Base-by-base conservation (phyloP, 2,329 filamentous ascomycete genomes). In the Ophiostoma ips region DNA sequence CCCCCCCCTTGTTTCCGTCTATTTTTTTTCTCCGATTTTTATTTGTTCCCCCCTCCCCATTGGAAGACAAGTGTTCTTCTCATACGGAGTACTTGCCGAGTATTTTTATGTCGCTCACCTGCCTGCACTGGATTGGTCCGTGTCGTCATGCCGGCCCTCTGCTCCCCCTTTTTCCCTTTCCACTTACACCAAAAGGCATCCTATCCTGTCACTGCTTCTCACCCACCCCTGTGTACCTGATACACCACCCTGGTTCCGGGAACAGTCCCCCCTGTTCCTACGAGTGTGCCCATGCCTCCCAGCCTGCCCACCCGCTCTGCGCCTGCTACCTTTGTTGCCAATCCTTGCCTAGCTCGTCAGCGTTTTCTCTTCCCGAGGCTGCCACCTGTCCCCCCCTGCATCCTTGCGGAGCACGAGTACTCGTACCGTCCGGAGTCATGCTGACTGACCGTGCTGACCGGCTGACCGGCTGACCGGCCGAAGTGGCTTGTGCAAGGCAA, bases 261-360 rank as follows among this genome's bases (percentile, higher is more conserved):
- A 16, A 16, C 31, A 47, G 43, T 24, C 36, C 33, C 19, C 47
- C 28, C 43, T 34, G 30, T 40, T 21, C 37, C 28, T 19, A 11
- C 10, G n/a, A 33, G 19, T 16, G 40, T 15, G 16, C 15, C 24
- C 30, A 46, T 38, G 36, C n/a, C 18, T 46, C 43, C 38, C 19
- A 19, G 38, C 44, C 34, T 35, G 30, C 41, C 18, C n/a, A n/a
- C n/a, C n/a, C n/a, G n/a, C n/a, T n/a, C n/a, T n/a, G n/a, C n/a
- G n/a, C n/a, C n/a, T n/a, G n/a, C n/a, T n/a, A n/a, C n/a, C n/a
- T n/a, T n/a, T n/a, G n/a, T n/a, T n/a, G n/a, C n/a, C n/a, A n/a
- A 34, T 45, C 46, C 50, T 35, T 46, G 31, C 41, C 36, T 52
- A 52, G 50, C 48, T 37, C 48, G 34, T 36, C 16, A 19, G 31